Conservation (phyloP, 1,284 basidiomycete species). For the Malassezia sympodialis region DNA sequence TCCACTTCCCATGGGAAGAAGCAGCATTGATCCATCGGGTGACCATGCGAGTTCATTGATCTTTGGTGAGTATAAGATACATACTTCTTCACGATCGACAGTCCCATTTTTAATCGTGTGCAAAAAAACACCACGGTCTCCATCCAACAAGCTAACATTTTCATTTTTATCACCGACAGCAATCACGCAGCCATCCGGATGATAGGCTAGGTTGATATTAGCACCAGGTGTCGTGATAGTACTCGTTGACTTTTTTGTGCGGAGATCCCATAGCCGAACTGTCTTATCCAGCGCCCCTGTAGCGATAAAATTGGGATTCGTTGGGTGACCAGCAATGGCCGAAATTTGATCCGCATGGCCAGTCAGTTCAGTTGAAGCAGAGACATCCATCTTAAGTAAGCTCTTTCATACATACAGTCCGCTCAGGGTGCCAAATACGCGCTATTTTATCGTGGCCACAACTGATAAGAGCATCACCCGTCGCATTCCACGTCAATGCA, state of each 20-base stretch:
- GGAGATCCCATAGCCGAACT: constrained; percentile 37
- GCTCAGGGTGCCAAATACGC: constrained; percentile 37
- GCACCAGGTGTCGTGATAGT: constrained; percentile 21
- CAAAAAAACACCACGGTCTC: constrained; percentile 9
- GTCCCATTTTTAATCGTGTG: constrained; percentile 22
- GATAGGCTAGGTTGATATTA: constrained; percentile 40
- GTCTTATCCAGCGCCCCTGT: constrained; percentile 33
- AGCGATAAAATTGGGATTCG: constrained; percentile 31
- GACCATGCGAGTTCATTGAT: constrained; percentile 40
- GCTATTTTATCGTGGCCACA: constrained; percentile 25
- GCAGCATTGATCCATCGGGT: constrained; percentile 28
- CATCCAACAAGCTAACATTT: constrained; percentile 33
- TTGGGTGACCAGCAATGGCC: constrained; percentile 34
- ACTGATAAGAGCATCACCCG: constrained; percentile 33
- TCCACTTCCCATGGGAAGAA: constrained; percentile 33
- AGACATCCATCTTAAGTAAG: constrained; percentile 20
- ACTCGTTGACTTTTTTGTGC: background rate
- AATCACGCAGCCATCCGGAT: constrained; percentile 28
- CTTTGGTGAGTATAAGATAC: constrained; percentile 9
- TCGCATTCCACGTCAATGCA: constrained; percentile 32
- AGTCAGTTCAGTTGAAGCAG: constrained; percentile 31
- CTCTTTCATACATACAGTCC: constrained; percentile 15
- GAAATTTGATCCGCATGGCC: constrained; percentile 40
- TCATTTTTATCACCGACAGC: constrained; percentile 39
- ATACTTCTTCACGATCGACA: constrained; percentile 9